These are phyloP conservation scores for Penicillium sp. DNA, from an alignment of 2,329 filamentous ascomycete species.

Conservation along the genomic window DNA sequence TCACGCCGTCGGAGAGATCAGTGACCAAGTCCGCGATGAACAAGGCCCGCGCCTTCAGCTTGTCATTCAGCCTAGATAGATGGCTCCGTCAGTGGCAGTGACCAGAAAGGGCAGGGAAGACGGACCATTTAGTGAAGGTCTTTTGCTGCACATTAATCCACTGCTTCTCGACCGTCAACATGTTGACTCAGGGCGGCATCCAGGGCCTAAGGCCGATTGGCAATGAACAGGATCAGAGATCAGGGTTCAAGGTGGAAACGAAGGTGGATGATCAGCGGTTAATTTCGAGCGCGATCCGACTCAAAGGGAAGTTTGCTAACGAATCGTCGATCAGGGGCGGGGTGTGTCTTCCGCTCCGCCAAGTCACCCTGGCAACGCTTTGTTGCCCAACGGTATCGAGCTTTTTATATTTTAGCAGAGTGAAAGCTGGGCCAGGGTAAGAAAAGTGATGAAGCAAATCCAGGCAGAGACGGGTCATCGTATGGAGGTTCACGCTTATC, in stretches of 20 bases:
- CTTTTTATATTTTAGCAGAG: background rate
- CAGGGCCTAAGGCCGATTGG: slow-evolving; percentile 25
- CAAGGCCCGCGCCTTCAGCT: slow-evolving; percentile 74
- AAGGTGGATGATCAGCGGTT: slow-evolving; percentile 6
- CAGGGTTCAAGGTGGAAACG: slow-evolving; percentile 3
- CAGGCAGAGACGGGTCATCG: background rate
- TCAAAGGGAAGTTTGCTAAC: background rate
- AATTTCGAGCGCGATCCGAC: background rate
- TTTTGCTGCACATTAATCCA: slow-evolving; percentile 87
- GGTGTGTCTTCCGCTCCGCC: slow-evolving; percentile 8
- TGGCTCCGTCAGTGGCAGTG: background rate
- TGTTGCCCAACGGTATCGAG: background rate
- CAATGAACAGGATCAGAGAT: slow-evolving; percentile 9
- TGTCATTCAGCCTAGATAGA: slow-evolving; percentile 80
- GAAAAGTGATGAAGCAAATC: background rate
- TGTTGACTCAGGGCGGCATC: slow-evolving; percentile 32
- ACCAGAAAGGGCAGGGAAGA: slow-evolving; percentile 1
- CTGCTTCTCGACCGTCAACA: slow-evolving; percentile 58
- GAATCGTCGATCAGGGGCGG: slow-evolving; percentile 7
- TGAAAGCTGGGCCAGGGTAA: background rate
- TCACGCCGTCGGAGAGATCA: slow-evolving; percentile 90
- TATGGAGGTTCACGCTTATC: background rate
- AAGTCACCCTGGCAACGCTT: slow-evolving; percentile 16
- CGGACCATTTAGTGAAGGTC: slow-evolving; percentile 95
- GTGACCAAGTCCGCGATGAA: slow-evolving; percentile 82